Evolutionary conservation across 371 early-diverging fungal genomes (phyloP).

Genomic region (Saksenaea vasiformis): DNA sequence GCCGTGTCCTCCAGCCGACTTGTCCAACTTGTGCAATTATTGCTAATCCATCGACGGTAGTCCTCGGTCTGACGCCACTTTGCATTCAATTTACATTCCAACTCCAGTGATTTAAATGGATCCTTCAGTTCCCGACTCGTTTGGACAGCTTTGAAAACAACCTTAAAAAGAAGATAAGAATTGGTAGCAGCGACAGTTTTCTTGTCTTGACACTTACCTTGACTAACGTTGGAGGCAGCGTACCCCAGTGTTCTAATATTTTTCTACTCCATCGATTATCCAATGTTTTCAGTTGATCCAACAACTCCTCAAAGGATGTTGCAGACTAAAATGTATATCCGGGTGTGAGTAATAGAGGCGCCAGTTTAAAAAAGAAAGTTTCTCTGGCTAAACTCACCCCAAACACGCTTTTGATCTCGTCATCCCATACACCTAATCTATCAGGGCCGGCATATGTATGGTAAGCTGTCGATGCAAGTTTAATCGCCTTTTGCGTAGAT

Average conservation of each 20-base stretch:
- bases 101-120: slow-evolving; percentile 21
- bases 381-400: slow-evolving; percentile 34
- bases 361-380: background rate
- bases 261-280: slow-evolving; percentile 32
- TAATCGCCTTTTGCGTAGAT: slow-evolving; percentile 43
- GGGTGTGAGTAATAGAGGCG: background rate
- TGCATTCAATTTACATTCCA: slow-evolving; percentile 33
- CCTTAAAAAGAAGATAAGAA: slow-evolving; percentile 7
- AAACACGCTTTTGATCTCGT: slow-evolving; percentile 51
- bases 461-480: slow-evolving; percentile 42
- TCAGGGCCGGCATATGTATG: slow-evolving; percentile 61
- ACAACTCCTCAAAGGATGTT: slow-evolving; percentile 25
- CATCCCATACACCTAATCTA: slow-evolving; percentile 54
- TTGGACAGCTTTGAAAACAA: slow-evolving; percentile 30
- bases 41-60: slow-evolving; percentile 29
- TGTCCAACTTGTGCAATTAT: background rate
- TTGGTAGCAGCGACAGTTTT: background rate
- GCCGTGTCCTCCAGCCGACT: slow-evolving; percentile 7
- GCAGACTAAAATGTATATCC: slow-evolving; percentile 16
- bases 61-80: slow-evolving; percentile 44
- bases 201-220: slow-evolving; percentile 14
- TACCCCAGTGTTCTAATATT: slow-evolving; percentile 34
- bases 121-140: slow-evolving; percentile 2
- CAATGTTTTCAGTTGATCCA: slow-evolving; percentile 12
- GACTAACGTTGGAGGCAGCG: slow-evolving; percentile 31